These are phyloP conservation scores for Helminthosporium solani DNA, from an alignment of 2,329 filamentous ascomycete species.

Conservation along the genomic window DNA sequence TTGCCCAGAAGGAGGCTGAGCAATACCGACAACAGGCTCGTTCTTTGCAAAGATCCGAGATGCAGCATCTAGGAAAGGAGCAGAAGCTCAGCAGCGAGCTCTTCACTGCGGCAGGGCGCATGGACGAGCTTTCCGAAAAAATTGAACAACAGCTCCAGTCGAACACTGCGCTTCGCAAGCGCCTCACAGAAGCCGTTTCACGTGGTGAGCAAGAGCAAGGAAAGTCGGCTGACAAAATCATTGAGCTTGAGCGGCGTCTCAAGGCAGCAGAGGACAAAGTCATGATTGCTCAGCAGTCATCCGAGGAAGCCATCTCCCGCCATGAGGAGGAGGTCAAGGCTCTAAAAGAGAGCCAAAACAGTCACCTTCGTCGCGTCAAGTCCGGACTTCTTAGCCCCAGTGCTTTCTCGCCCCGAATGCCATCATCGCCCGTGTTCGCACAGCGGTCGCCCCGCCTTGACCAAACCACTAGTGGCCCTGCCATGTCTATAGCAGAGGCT, in stretches of 20 bases:
- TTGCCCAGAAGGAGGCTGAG: constrained; percentile 65
- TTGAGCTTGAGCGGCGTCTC: constrained; percentile 76
- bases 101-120: constrained; percentile 69
- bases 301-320: constrained; percentile 77
- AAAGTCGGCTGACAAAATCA: constrained; percentile 77
- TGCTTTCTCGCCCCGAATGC: constrained; percentile 59
- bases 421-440: constrained; percentile 63
- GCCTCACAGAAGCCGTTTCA: constrained; percentile 75
- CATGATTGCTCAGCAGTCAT: constrained; percentile 76
- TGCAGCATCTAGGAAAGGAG: constrained; percentile 59
- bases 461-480: constrained; percentile 61
- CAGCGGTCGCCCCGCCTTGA: constrained; percentile 61
- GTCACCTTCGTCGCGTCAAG: constrained; percentile 74
- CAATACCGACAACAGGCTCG: constrained; percentile 64
- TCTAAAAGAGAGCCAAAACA: constrained; percentile 74
- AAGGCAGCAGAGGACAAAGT: constrained; percentile 82
- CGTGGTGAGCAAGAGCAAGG: constrained; percentile 84
- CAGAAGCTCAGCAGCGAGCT: constrained; percentile 68
- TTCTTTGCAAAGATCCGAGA: constrained; percentile 58
- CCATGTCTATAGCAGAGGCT: constrained; percentile 64
- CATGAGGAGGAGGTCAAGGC: constrained; percentile 83
- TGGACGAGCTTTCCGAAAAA: constrained; percentile 76
- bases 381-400: constrained; percentile 48
- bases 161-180: constrained; percentile 72
- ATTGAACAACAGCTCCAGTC: constrained; percentile 78